Conservation (phyloP, 495 filamentous ascomycete genomes). For the Bathelium albidoporum region DNA sequence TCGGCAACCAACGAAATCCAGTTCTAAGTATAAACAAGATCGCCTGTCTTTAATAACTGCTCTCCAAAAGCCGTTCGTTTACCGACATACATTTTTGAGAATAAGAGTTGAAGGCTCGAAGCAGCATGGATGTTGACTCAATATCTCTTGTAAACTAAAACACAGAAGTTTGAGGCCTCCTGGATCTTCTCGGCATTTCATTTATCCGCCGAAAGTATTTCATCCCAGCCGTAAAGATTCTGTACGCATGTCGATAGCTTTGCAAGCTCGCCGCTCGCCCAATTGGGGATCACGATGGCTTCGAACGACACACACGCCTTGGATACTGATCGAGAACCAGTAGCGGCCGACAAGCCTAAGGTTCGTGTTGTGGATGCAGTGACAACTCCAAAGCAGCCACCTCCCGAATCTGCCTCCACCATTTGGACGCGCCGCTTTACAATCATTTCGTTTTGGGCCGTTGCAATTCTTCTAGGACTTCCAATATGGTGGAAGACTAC, state of each 20-base stretch:
- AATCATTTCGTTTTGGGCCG: constrained; percentile 82
- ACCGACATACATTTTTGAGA: too few species aligned
- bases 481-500: constrained; percentile 98
- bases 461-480: constrained; percentile 73
- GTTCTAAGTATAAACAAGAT: too few species aligned
- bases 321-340: not conserved
- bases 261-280: not conserved
- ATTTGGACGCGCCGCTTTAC: constrained; percentile 31
- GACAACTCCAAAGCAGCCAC: not conserved
- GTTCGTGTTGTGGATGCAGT: not conserved
- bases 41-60: too few species aligned
- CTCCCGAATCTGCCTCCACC: constrained; percentile 4
- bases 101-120: too few species aligned
- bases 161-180: too few species aligned
- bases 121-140: too few species aligned
- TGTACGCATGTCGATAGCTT: not conserved
- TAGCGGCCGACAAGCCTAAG: not conserved
- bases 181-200: not conserved
- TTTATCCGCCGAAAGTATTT: not conserved
- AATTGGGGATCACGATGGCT: not conserved
- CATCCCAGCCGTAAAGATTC: not conserved
- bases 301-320: not conserved
- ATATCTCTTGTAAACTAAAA: too few species aligned
- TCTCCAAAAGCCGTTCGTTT: too few species aligned
- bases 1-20: too few species aligned